Evolutionary conservation across 208 protist genomes (phyloP).

Genomic region (Trypanosomatidae sp.): DNA sequence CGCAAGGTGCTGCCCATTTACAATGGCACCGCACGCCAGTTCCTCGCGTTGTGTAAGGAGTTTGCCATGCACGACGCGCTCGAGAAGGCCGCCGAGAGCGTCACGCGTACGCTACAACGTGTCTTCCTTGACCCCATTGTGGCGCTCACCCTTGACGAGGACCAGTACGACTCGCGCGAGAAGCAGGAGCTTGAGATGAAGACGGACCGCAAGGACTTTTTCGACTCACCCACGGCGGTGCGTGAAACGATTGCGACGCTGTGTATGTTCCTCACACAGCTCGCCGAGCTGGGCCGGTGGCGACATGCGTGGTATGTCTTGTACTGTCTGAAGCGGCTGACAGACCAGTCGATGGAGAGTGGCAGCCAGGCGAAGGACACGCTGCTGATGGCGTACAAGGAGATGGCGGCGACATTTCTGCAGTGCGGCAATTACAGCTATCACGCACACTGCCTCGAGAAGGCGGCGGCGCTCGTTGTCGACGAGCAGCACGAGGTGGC

Average conservation of each 20-base stretch:
- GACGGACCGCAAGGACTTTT: constrained; percentile 38
- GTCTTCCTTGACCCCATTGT: constrained; percentile 23
- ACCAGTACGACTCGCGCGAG: constrained; percentile 3
- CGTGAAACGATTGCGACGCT: constrained; percentile 35
- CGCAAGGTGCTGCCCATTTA: constrained; percentile 49
- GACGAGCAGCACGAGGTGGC: constrained; percentile 15
- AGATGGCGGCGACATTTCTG: constrained; percentile 58
- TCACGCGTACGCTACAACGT: constrained; percentile 26
- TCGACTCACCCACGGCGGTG: constrained; percentile 14
- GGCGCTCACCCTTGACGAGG: constrained; percentile 6
- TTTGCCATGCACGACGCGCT: constrained; percentile 23
- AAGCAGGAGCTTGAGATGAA: constrained; percentile 14
- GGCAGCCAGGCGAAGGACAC: constrained; percentile 10
- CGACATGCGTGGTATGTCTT: constrained; percentile 28
- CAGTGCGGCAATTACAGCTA: constrained; percentile 40
- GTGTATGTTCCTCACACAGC: constrained; percentile 27
- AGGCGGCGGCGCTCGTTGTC: constrained; percentile 22
- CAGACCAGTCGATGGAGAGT: constrained; percentile 19
- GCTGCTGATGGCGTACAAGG: constrained; percentile 25
- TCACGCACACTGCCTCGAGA: constrained; percentile 53
- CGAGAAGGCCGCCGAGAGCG: constrained; percentile 14
- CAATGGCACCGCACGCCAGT: constrained; percentile 30
- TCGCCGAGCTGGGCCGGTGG: constrained; percentile 31
- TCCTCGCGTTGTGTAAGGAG: constrained; percentile 40
- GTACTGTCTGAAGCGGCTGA: constrained; percentile 44